Evolutionary conservation across 1,139 yeast genomes (phyloP), one percentile per base, ranked within the genome.

Genomic region (Yamadazyma dendronema): DNA sequence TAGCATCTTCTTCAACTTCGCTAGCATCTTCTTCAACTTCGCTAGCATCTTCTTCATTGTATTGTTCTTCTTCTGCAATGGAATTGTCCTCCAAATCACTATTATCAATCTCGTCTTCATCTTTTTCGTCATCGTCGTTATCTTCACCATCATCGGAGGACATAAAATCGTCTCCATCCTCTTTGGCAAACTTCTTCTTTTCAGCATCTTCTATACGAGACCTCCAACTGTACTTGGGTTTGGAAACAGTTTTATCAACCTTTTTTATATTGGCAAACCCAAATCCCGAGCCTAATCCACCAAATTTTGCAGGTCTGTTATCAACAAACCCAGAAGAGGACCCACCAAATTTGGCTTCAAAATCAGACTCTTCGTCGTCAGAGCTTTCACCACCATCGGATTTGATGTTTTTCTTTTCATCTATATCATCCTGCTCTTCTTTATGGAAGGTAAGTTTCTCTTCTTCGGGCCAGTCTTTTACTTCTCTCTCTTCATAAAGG

Each of bases 401-500:
- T n/a, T n/a, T n/a, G n/a, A n/a, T n/a, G n/a, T n/a, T n/a, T n/a
- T n/a, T n/a, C n/a, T 36, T 16, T 25, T 35, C 49, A 12, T 21
- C 23, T 7, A 34, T 29, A 11, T 35, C 45, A 4, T 24, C 27
- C 13, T 42, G 48, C 15, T 38, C 40, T n/a, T 25, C 19, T 16
- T 39, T 25, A 19, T 41, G 45, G 16, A 30, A 16, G 46, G 57
- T 24, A 19, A 19, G 22, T 6, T 6, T 7, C 40, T 37, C 49
- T 23, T 51, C 54, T 32, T 56, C 56, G 7, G 66, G 74, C 90
- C 90, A 84, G 21, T 79, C 81, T 49, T 75, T 79, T 1, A 79
- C 77, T 33, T 73, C 77, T 46, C 83, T 68, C 47, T 83, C 81
- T 56, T 85, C 94, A 50, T 85, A 88, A 28, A 87, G 62, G 15